phyloP scores from a whole-genome alignment of 305 asterid genomes.

The Fraxinus nigra region DNA sequence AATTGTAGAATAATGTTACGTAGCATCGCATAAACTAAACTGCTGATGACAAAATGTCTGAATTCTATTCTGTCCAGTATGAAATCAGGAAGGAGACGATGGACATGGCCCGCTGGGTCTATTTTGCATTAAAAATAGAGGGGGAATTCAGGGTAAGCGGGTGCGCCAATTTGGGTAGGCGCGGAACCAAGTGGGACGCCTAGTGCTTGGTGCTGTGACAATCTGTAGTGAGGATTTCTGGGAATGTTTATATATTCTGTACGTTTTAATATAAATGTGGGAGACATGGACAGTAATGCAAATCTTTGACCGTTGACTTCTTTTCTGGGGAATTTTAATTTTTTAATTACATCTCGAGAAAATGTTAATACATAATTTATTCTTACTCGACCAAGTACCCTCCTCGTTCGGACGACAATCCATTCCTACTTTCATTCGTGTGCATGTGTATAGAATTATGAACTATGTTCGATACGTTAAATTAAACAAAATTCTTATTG shows the following conservation, averaged over 20 bases:
- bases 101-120: not conserved
- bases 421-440: not conserved
- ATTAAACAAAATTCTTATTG: not conserved
- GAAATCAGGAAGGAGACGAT: not conserved
- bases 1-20: no score
- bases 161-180: conserved; percentile 32
- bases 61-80: not conserved
- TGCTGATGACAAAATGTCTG: not conserved
- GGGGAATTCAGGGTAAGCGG: conserved; percentile 16
- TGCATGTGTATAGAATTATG: not conserved
- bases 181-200: conserved; percentile 42
- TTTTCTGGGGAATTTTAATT: not conserved
- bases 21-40: not conserved
- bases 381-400: conserved; percentile 31
- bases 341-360: conserved; percentile 30
- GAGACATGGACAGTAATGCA: conserved; percentile 52
- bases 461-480: not conserved
- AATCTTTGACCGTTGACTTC: conserved; percentile 61
- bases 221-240: conserved; percentile 25
- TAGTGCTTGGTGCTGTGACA: conserved; percentile 46
- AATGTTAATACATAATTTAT: conserved; percentile 20
- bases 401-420: not conserved
- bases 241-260: conserved; percentile 36
- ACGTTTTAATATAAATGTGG: conserved; percentile 29
- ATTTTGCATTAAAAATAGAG: not conserved